These are phyloP conservation scores for Athelia psychrophila DNA, from an alignment of 1,284 basidiomycete species.

Conservation along the genomic window DNA sequence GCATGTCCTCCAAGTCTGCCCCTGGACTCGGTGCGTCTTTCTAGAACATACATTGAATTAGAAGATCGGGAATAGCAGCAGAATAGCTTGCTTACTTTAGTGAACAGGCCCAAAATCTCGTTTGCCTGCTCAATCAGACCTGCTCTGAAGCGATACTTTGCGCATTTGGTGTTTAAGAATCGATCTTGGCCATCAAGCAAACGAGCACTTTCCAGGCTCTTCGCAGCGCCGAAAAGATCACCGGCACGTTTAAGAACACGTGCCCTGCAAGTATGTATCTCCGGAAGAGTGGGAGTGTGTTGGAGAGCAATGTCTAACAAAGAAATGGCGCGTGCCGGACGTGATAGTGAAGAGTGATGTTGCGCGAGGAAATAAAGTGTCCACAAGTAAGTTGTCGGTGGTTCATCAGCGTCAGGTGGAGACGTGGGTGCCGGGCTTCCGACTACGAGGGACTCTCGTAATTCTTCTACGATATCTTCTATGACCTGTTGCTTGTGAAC, in stretches of 20 bases:
- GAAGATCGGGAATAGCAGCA: neutral
- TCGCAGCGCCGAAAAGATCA: constrained; percentile 74
- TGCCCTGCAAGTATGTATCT: constrained; percentile 84
- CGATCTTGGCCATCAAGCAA: constrained; percentile 92
- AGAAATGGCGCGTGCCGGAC: constrained; percentile 58
- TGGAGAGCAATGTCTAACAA: constrained; percentile 66
- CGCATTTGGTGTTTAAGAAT: constrained; percentile 93
- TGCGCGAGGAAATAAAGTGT: constrained; percentile 94
- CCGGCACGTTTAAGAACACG: constrained; percentile 88
- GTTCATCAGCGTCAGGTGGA: constrained; percentile 40
- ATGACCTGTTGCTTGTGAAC: constrained; percentile 65
- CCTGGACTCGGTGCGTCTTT: constrained; percentile 82
- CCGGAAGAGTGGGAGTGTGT: constrained; percentile 94
- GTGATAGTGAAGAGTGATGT: constrained; percentile 73
- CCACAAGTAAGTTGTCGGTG: constrained; percentile 90
- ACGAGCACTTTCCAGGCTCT: constrained; percentile 81
- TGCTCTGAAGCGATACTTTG: constrained; percentile 87
- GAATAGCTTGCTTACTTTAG: constrained; percentile 57
- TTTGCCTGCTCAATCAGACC: constrained; percentile 77
- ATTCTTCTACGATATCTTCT: constrained; percentile 68
- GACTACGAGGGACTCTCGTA: constrained; percentile 34
- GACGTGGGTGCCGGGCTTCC: constrained; percentile 24
- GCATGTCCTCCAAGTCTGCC: constrained; percentile 93
- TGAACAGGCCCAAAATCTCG: constrained; percentile 79
- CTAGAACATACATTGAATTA: constrained; percentile 33